Evolutionary conservation across 2,329 filamentous ascomycete species (phyloP).

Genomic region (Paramyrothecium sp.): DNA sequence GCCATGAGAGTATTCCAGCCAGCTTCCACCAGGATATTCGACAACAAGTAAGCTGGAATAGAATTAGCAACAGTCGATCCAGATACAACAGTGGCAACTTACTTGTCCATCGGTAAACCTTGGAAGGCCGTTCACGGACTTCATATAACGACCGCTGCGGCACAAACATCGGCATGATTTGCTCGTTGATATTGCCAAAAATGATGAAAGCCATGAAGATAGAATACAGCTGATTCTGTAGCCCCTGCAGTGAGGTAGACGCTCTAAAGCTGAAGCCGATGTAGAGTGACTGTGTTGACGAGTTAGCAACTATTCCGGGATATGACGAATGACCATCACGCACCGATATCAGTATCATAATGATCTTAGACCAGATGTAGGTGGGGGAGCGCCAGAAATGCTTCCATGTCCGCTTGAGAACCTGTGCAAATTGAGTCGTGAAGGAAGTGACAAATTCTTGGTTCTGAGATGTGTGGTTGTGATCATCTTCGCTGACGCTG

Average conservation of each 20-base stretch:
- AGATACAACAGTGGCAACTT: neutral
- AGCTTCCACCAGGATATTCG: slow-evolving; percentile 20
- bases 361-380: slow-evolving; percentile 59
- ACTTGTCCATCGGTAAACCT: slow-evolving; percentile 49
- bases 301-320: neutral
- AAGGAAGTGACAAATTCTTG: slow-evolving; percentile 29
- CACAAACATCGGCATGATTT: slow-evolving; percentile 71
- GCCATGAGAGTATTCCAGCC: slow-evolving; percentile 22
- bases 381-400: slow-evolving; percentile 43
- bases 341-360: slow-evolving; percentile 16
- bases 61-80: neutral
- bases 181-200: slow-evolving; percentile 57
- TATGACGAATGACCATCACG: neutral
- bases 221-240: slow-evolving; percentile 67
- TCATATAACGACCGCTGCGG: slow-evolving; percentile 66
- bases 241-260: slow-evolving; percentile 52
- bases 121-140: slow-evolving; percentile 65
- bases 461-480: slow-evolving; percentile 16
- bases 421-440: slow-evolving; percentile 29
- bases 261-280: slow-evolving; percentile 67
- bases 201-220: slow-evolving; percentile 70
- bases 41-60: slow-evolving; percentile 15
- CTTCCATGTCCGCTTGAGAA: slow-evolving; percentile 33
- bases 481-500: neutral
- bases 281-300: slow-evolving; percentile 43